These are phyloP conservation scores for Diaporthe helianthi DNA, from an alignment of 2,329 filamentous ascomycete genomes.

Conservation along the genomic window DNA sequence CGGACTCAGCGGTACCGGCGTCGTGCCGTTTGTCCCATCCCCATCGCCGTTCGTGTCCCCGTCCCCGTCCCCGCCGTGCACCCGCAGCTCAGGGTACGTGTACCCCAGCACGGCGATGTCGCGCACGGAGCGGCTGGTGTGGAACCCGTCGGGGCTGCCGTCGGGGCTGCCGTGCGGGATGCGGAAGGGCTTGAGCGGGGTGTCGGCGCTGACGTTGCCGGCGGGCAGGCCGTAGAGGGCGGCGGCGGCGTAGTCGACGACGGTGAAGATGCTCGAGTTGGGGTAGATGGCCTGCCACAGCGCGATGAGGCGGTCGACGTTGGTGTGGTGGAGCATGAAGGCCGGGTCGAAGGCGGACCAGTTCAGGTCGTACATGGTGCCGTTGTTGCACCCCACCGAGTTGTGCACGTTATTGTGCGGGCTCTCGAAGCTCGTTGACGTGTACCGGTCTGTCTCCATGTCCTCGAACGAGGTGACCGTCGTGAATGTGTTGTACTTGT, in stretches of 20 bases:
- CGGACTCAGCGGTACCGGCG: constrained; percentile 48
- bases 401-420: constrained; percentile 54
- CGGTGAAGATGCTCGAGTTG: constrained; percentile 44
- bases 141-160: constrained; percentile 47
- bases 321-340: constrained; percentile 61
- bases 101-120: constrained; percentile 45
- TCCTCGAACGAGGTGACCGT: constrained; percentile 46
- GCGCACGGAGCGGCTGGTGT: constrained; percentile 47
- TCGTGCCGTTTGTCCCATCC: constrained; percentile 38
- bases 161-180: constrained; percentile 38
- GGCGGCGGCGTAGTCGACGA: constrained; percentile 38
- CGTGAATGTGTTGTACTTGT: constrained; percentile 52
- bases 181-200: constrained; percentile 60
- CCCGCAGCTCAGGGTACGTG: constrained; percentile 44
- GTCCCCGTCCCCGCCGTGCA: constrained; percentile 45
- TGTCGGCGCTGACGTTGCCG: constrained; percentile 52
- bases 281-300: constrained; percentile 53
- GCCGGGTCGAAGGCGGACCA: constrained; percentile 55
- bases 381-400: constrained; percentile 45
- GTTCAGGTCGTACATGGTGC: constrained; percentile 46
- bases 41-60: too few relatives aligned
- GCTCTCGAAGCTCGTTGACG: constrained; percentile 51
- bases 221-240: constrained; percentile 50
- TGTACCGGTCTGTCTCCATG: constrained; percentile 49
- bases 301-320: constrained; percentile 67